phyloP scores from a whole-genome alignment of 225 moss, liverwort and hornwort species.

The Rhytidiadelphus loreus region DNA sequence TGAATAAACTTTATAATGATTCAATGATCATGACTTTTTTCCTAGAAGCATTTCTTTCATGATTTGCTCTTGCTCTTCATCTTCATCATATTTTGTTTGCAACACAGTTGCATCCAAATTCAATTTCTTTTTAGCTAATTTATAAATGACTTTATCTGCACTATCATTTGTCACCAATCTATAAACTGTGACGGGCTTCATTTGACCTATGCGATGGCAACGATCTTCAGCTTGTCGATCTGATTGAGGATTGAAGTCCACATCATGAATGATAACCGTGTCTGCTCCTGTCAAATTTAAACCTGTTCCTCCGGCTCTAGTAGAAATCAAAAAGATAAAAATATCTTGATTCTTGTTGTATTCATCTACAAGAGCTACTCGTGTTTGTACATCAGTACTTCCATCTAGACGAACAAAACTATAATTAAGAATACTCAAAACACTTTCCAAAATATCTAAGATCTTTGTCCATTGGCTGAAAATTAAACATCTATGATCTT shows the following conservation, averaged over 20 bases:
- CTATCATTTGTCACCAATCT: not conserved
- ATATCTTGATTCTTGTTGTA: not conserved
- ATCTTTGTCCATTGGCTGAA: not conserved
- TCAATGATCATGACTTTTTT: too few species aligned
- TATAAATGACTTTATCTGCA: not conserved
- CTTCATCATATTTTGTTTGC: not conserved
- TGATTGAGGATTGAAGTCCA: not conserved
- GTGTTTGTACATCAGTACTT: accelerated
- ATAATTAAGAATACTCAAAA: not conserved
- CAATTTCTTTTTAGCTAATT: not conserved
- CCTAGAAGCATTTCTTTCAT: not conserved
- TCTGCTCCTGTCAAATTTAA: not conserved
- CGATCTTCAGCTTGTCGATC: not conserved
- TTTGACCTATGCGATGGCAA: not conserved
- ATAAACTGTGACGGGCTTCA: not conserved
- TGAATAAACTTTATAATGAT: too few species aligned
- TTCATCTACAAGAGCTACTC: not conserved
- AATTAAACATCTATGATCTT: not conserved
- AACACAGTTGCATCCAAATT: not conserved
- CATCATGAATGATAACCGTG: not conserved
- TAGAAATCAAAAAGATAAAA: not conserved
- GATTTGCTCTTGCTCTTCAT: not conserved
- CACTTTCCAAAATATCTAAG: not conserved
- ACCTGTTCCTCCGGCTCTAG: not conserved
- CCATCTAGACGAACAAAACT: not conserved